Conservation (phyloP, 805 yeast genomes). For the Candida alai region DNA sequence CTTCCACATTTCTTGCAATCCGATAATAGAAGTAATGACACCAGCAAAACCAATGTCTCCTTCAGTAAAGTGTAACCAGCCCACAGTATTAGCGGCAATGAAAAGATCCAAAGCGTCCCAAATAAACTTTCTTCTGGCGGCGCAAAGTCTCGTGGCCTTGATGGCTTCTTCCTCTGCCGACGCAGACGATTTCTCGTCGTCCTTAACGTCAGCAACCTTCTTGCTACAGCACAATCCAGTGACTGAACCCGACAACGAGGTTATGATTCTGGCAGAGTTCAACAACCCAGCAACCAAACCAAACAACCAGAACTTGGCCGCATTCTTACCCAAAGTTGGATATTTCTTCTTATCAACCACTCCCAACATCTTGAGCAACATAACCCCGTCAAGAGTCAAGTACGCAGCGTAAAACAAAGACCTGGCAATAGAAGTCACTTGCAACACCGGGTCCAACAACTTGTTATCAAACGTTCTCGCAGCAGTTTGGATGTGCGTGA, state of each 20-base stretch:
- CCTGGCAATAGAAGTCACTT: constrained; percentile 49
- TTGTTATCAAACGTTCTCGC: constrained; percentile 65
- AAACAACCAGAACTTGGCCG: constrained; percentile 73
- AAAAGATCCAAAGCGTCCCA: constrained; percentile 76
- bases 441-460: constrained; percentile 57
- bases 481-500: constrained; percentile 68
- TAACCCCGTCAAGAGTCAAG: constrained; percentile 58
- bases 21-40: constrained; percentile 72
- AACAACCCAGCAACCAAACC: constrained; percentile 63
- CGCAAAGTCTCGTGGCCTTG: constrained; percentile 34
- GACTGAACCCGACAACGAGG: constrained; percentile 4
- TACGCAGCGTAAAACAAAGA: constrained; percentile 62
- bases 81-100: constrained; percentile 69
- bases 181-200: neutral
- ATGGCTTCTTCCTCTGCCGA: too few species aligned
- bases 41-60: constrained; percentile 85
- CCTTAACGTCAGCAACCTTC: constrained; percentile 16
- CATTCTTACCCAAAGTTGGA: constrained; percentile 50
- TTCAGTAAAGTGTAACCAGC: constrained; percentile 60
- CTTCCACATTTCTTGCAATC: constrained; percentile 70
- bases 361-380: constrained; percentile 58
- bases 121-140: constrained; percentile 57
- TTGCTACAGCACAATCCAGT: constrained; percentile 1
- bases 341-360: constrained; percentile 46
- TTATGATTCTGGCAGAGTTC: constrained; percentile 38